Evolutionary conservation across 768 basidiomycete species (phyloP), one percentile per base, ranked within the genome.

Genomic region (Serendipita vermifera): DNA sequence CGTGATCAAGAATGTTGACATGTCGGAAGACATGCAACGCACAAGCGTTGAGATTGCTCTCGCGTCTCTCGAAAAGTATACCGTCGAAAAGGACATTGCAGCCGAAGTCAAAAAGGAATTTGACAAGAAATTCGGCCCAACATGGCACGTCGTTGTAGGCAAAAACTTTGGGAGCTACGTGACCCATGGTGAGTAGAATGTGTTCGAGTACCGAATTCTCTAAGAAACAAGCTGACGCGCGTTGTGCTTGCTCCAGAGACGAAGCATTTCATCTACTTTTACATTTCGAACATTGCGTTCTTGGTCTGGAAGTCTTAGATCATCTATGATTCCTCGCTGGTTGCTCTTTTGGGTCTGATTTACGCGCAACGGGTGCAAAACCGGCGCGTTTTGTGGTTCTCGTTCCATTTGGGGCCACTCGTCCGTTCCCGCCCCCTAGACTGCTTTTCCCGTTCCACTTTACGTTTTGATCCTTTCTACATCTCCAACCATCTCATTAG

Each of bases 151-250:
- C 69, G 92, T 98, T 62, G 94, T 94, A 53, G 94, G 94, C 59
- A 97, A 94, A 77, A 96, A 97, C 75, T 97, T 94, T 80, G 93
- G 93, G 53, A 90, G 87, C 72, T 97, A 93, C 67, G 93, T 97
- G 38, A 96, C 93, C 40, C 93, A 96, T 66, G 93, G 92, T 94
- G 62, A 64, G 83, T 70, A 31, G 55, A n/a, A 55, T 38, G 22
- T 58, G 26, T 58, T 57, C 57, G 66, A 67, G 65, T 63, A 14
- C 20, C 22, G 2, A 11, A 5, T 36, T 5, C 3, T 22, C 39
- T 17, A 32, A 20, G 20, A 29, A 14, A 27, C 13, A 17, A 14
- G 13, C 15, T 26, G 26, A 5, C 29, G 5, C 26, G 35, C 17
- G 27, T 38, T 38, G 46, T 24, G 5, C 46, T 46, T 59, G 39